These are phyloP conservation scores for Trypanosoma platydactyli DNA, from an alignment of 208 protist species.

Conservation along the genomic window DNA sequence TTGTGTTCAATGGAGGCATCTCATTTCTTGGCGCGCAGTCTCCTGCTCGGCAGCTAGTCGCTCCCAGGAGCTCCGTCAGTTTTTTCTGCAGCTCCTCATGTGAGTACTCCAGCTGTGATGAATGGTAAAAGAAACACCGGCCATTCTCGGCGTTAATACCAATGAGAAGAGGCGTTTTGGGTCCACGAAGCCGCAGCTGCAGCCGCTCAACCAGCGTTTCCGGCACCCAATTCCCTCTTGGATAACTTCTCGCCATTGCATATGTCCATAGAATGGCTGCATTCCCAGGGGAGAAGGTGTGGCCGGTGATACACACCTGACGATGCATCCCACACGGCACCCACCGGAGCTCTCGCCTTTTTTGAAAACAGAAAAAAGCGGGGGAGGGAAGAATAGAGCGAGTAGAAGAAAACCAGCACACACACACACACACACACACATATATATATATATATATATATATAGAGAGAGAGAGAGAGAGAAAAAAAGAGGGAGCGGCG, in stretches of 20 bases:
- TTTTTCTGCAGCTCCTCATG: constrained; percentile 25
- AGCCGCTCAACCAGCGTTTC: constrained; percentile 31
- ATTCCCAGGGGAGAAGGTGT: constrained; percentile 36
- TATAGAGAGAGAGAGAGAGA: neutral
- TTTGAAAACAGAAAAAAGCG: too few relatives aligned
- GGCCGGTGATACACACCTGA: constrained; percentile 36
- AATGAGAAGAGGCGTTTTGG: constrained; percentile 14
- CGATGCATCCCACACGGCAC: neutral
- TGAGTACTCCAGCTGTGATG: constrained; percentile 36
- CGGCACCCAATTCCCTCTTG: constrained; percentile 48
- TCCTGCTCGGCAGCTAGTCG: neutral
- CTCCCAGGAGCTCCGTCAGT: constrained; percentile 7
- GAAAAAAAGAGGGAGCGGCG: too few relatives aligned
- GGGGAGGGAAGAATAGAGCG: too few relatives aligned
- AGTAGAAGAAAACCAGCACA: too few relatives aligned
- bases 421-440: neutral
- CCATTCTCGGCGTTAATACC: constrained; percentile 28
- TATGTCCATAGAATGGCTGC: constrained; percentile 42
- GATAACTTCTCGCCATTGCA: constrained; percentile 28
- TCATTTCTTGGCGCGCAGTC: neutral
- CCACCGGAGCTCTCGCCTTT: too few relatives aligned
- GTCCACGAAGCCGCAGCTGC: constrained; percentile 11
- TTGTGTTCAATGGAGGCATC: constrained; percentile 47
- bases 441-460: too few relatives aligned
- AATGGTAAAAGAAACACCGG: constrained; percentile 44